phyloP scores from a whole-genome alignment of 768 basidiomycete species.

The Suillus tomentosus region DNA sequence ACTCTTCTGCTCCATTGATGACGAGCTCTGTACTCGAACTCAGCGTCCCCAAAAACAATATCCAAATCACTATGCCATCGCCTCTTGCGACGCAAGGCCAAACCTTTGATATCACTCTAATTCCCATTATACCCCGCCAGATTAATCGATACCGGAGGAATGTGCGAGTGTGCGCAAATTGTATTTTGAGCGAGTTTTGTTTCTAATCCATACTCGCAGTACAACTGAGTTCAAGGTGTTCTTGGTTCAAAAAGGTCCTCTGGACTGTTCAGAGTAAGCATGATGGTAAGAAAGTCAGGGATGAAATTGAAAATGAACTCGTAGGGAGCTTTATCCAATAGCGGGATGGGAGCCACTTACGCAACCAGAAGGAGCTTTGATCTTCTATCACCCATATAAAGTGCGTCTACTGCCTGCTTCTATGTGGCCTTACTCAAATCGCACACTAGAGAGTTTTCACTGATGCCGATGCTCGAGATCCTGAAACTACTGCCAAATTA shows the following conservation, averaged over 20 bases:
- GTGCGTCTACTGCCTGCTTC: constrained; percentile 26
- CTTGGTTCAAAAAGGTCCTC: background rate
- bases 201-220: background rate
- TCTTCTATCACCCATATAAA: constrained; percentile 46
- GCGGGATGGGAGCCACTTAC: constrained; percentile 42
- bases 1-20: background rate
- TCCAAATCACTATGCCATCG: no score
- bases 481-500: background rate
- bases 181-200: background rate
- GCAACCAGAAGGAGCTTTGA: constrained; percentile 59
- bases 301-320: background rate
- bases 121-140: background rate
- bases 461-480: constrained; percentile 11
- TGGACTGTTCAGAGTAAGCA: background rate
- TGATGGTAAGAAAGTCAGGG: background rate
- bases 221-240: no score
- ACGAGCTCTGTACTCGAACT: background rate
- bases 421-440: background rate
- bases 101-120: background rate
- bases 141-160: background rate
- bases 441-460: constrained; percentile 15
- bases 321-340: background rate
- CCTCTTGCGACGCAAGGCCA: background rate
- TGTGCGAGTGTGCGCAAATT: background rate
- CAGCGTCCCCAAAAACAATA: background rate